Percentiles rank a stretch among this genome's conserved stretches.
phyloP scores from a whole-genome alignment of 192 early-diverging fungal species.

The Backusella australiensis region DNA sequence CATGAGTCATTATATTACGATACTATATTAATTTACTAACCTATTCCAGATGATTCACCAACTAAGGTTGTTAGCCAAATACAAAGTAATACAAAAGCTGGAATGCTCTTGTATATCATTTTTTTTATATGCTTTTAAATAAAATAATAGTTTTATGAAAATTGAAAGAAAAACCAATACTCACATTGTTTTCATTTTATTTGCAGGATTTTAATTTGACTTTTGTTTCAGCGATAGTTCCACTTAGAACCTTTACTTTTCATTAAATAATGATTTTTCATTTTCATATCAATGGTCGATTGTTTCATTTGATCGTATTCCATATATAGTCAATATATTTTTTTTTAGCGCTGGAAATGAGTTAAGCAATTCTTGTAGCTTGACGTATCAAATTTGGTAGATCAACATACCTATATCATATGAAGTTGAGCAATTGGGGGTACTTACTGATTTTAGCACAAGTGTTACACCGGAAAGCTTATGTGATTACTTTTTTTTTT shows the following conservation, averaged over 20 bases:
- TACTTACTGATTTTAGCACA: background rate
- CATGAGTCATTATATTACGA: background rate
- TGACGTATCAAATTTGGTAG: background rate
- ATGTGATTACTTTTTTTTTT: too few relatives aligned
- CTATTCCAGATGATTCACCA: background rate
- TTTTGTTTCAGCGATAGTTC: constrained; percentile 8
- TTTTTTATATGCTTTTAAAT: background rate
- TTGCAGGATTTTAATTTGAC: background rate
- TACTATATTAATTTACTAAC: background rate
- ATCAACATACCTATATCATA: background rate
- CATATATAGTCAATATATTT: background rate
- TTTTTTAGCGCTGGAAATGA: background rate
- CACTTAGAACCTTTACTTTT: background rate
- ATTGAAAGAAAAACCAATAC: background rate
- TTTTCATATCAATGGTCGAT: background rate
- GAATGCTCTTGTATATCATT: background rate
- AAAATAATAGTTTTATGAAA: background rate
- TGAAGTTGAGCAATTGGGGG: background rate
- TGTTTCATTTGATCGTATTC: background rate
- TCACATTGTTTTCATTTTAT: background rate
- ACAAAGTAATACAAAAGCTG: background rate
- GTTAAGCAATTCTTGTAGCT: constrained; percentile 4
- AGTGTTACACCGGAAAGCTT: background rate
- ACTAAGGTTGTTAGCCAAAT: background rate
- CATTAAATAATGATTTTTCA: background rate